These are phyloP conservation scores for Bonnemaisonia californica DNA, from an alignment of 31 red algal genomes.

Conservation along the genomic window DNA sequence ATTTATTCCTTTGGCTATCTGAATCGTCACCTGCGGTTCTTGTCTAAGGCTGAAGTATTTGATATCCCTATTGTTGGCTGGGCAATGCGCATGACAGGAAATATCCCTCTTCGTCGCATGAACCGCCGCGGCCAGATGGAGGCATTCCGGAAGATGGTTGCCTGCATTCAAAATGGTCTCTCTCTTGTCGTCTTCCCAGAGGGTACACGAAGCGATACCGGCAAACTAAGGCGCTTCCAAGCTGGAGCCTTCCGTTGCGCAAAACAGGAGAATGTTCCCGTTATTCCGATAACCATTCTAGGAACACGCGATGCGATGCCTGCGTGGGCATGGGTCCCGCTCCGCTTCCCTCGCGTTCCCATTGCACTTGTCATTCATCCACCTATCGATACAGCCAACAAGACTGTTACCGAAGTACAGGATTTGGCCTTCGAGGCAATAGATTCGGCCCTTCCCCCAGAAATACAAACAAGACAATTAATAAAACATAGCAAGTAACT, in stretches of 20 bases:
- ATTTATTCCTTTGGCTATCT: slow-evolving; percentile 88
- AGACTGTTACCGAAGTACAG: slow-evolving; percentile 53
- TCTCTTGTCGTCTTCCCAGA: slow-evolving; percentile 94
- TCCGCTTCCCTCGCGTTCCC: slow-evolving; percentile 60
- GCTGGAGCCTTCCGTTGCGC: slow-evolving; percentile 91
- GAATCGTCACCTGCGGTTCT: slow-evolving; percentile 73
- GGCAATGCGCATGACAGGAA: slow-evolving; percentile 92
- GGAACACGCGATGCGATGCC: slow-evolving; percentile 95
- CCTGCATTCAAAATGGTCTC: slow-evolving; percentile 46
- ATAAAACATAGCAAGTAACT: slow-evolving; percentile 5
- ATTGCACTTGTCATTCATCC: slow-evolving; percentile 85
- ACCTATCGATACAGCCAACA: slow-evolving; percentile 47
- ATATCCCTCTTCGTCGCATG: slow-evolving; percentile 77
- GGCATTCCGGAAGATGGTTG: slow-evolving; percentile 85
- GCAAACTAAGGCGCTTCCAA: slow-evolving; percentile 76
- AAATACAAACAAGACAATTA: slow-evolving; percentile 8
- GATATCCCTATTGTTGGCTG: slow-evolving; percentile 89
- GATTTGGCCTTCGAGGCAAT: slow-evolving; percentile 67
- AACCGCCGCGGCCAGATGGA: slow-evolving; percentile 73
- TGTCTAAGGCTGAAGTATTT: slow-evolving; percentile 94
- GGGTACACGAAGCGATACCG: slow-evolving; percentile 81
- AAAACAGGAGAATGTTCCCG: slow-evolving; percentile 56
- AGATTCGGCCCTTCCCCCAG: slow-evolving; percentile 73
- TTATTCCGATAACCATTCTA: slow-evolving; percentile 92
- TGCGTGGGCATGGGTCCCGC: slow-evolving; percentile 70